Evolutionary conservation across 441 rosid genomes (phyloP), one percentile per base, ranked within the genome.

Genomic region (Croton laevigatus): DNA sequence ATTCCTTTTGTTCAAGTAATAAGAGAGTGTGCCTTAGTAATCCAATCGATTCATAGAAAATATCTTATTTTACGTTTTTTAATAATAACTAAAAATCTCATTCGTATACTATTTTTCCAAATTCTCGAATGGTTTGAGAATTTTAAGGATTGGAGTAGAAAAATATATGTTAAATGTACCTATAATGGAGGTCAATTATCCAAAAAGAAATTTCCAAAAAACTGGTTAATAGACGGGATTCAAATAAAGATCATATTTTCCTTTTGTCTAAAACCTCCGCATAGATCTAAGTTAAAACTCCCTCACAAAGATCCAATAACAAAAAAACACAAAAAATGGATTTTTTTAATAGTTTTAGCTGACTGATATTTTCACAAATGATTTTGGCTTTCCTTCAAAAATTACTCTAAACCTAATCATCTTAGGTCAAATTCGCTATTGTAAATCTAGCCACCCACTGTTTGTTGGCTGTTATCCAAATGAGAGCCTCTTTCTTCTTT

Each of bases 271-370:
- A 61, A 61, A 61, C 48, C 32, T 37, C 38, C 27, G 32, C 48
- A 61, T 27, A 37, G 3, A 61, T 61, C 65, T n/a, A 61, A 61
- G 65, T 61, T n/a, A 38, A 61, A 37, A 61, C 2, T 61, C 48
- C 48, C 65, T 36, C 20, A 59, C 17, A 36, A 58, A 34, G 62
- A 32, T 34, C 62, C 62, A 59, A 59, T 59, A 42, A 59, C 32
- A 59, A 59, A 59, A 16, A 11, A 59, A 59, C 0, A 0, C 55
- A 2, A 7, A 17, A 16, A 52, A 52, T n/a, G n/a, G n/a, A n/a
- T n/a, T n/a, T n/a, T n/a, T n/a, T n/a, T n/a, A n/a, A n/a, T n/a
- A n/a, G n/a, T n/a, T n/a, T n/a, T n/a, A n/a, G n/a, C n/a, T n/a
- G n/a, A n/a, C n/a, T n/a, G n/a, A n/a, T n/a, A n/a, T n/a, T n/a